Conservation (phyloP, 331 rosid species). For the Cydonia oblonga region DNA sequence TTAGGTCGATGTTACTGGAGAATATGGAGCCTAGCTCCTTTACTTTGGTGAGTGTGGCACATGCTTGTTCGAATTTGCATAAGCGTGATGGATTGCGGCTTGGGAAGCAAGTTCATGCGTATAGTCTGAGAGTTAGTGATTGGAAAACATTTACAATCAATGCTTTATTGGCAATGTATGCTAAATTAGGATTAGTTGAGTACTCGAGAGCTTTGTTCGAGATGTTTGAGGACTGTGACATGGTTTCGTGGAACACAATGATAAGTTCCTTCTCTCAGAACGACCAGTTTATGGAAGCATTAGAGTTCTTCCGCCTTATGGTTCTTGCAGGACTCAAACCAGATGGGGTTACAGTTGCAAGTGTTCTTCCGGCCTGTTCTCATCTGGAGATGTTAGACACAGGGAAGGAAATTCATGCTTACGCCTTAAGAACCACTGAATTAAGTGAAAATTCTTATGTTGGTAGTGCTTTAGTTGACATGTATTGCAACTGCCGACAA, state of each 20-base stretch:
- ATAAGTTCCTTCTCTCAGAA: conserved; percentile 65
- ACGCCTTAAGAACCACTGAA: conserved; percentile 36
- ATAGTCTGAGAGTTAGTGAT: conserved; percentile 36
- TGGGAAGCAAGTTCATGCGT: conserved; percentile 75
- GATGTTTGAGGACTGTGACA: conserved; percentile 47
- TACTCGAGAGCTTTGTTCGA: conserved; percentile 54
- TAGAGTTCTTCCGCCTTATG: conserved; percentile 38
- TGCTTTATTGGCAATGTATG: conserved; percentile 75
- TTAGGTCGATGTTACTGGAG: conserved; percentile 46
- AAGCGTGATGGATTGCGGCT: conserved; percentile 33
- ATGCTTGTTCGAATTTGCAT: conserved; percentile 47
- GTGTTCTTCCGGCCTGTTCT: conserved; percentile 76
- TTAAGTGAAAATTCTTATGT: conserved; percentile 52
- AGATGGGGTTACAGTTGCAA: conserved; percentile 65
- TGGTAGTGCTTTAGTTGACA: conserved; percentile 72
- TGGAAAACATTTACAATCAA: conserved; percentile 49
- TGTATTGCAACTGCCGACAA: conserved; percentile 68
- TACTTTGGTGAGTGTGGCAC: conserved; percentile 58
- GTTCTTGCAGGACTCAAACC: conserved; percentile 41
- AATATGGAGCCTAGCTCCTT: conserved; percentile 53
- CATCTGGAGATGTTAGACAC: conserved; percentile 53
- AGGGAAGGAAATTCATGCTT: conserved; percentile 61
- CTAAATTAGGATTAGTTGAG: conserved; percentile 42
- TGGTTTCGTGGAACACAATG: conserved; percentile 74
- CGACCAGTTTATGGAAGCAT: conserved; percentile 48